Base-by-base conservation (phyloP, 176 grass and related monocot genomes). In the Alopecurus myosuroides region DNA sequence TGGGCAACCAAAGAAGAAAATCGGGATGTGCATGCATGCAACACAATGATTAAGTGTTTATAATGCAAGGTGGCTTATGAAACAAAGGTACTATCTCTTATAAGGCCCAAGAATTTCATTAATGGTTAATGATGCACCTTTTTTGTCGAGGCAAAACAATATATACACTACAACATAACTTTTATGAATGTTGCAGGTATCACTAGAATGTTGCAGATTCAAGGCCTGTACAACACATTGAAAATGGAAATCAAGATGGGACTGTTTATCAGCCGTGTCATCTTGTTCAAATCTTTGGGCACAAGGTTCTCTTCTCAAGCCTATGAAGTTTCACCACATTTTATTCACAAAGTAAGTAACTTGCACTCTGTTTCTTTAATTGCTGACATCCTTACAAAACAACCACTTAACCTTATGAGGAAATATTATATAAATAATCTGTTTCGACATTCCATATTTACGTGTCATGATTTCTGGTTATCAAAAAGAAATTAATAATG, bases 1-100 rank as follows among this genome's bases (percentile, higher is more conserved):
- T 79, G 97, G 94, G 69, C 94, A 99, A 62, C 97, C 97, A 68
- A 99, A 94, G 86, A 99, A 99, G 82, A 96, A 97, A 85, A 86
- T 91, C 18, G 91, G 97, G 82, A 94, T 97, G 88, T 94, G 97
- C 60, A 92, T 94, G 94, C 94, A 94, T 74, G 97, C 92, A 84
- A 97, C 88, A 81, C 94, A 99, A 66, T 99, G 97, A 94, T 97
- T 99, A 87, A 96, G 91, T 91, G 94, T 99, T 84, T 99, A 99
- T 88, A 97, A 97, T 92, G 78, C 92, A 22, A 91, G 92, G 14
- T 85, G 90, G 8, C 85, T 92, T 55, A 99, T 99, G 97, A 99
- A 99, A 88, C 97, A 99, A 86, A 91, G 97, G 97, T 97, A 36
- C 61, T 82, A 41, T 85, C 40, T 62, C 55, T 58, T 79, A 46